Base-by-base conservation (phyloP, 2,329 filamentous ascomycete genomes). In the Thielaviopsis ethacetica region DNA sequence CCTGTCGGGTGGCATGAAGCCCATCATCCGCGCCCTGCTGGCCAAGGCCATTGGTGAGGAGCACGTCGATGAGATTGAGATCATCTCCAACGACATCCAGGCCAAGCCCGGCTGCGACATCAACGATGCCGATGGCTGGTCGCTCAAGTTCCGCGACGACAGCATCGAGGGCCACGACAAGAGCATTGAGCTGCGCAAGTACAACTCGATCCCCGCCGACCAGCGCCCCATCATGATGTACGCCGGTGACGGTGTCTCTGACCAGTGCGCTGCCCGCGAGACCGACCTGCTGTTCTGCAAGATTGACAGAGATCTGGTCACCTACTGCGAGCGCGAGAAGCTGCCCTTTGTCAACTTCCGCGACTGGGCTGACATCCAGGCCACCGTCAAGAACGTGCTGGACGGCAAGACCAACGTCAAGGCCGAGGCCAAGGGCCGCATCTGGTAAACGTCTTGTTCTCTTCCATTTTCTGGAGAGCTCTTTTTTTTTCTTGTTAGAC, bases 81-180 rank as follows among this genome's bases (percentile, higher is more conserved):
- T 98, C 67, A 84, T 97, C 62, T 88, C 86, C 74, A 98, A 97
- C 72, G 76, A 90, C 64, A 88, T 91, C 10, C 76, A 75, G 61
- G 70, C 81, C 21, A 70, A 80, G 64, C 68, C 80, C 69, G 73
- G 83, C 54, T 88, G 88, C 78, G 77, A 73, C 65, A 85, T 94
- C 68, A 85, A 93, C 65, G 81, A 89, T 56, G 81, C 86, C 68
- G 82, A 81, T 19, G 91, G 90, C 30, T 98, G 93, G 93, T 76
- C 85, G 67, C 91, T 98, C 65, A 76, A 81, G 61, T 98, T 85
- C 72, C 90, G 89, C 67, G 91, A 98, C 69, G 88, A 91, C 62
- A 88, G 86, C 68, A 79, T 84, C 61, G 94, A 94, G 66, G 93
- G 93, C n/a, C 93, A 98, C 69, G 91, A 98, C 77, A 98, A 98